These are phyloP conservation scores for Puccinia coronata DNA, from an alignment of 1,284 basidiomycete species.

Conservation along the genomic window DNA sequence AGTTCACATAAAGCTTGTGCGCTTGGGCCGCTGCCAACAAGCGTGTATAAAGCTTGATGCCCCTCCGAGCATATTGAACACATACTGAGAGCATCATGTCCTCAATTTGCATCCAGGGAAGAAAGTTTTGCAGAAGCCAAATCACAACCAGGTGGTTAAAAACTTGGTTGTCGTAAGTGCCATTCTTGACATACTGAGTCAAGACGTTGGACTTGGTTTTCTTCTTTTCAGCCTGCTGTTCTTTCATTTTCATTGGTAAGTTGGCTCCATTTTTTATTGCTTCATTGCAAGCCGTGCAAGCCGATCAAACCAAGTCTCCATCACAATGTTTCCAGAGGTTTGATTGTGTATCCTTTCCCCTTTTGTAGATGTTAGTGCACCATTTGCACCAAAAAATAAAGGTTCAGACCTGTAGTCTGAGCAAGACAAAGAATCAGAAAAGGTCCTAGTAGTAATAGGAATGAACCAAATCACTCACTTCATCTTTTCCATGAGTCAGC, in stretches of 20 bases:
- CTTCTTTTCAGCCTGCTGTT: neutral
- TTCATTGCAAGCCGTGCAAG: neutral
- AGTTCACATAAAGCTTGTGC: neutral
- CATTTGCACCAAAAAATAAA: too few relatives aligned
- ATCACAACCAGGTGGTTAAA: neutral
- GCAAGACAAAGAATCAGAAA: too few relatives aligned
- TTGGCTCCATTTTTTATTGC: neutral
- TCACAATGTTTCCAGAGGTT: neutral
- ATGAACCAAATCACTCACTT: too few relatives aligned
- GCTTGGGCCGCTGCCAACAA: neutral
- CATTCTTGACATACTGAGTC: neutral
- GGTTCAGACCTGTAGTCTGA: too few relatives aligned
- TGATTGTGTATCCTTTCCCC: neutral
- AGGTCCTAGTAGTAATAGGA: too few relatives aligned
- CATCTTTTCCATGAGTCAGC: too few relatives aligned
- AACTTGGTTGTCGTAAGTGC: too few relatives aligned
- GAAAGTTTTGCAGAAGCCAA: neutral
- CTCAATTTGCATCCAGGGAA: conserved; percentile 1
- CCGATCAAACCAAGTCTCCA: neutral
- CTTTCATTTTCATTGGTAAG: neutral
- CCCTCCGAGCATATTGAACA: neutral
- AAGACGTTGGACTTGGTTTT: neutral
- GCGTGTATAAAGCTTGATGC: neutral
- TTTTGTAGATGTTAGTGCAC: neutral
- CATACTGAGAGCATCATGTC: neutral